Conservation (phyloP, 2,329 filamentous ascomycete species). For the Chaetomium globosum region DNA sequence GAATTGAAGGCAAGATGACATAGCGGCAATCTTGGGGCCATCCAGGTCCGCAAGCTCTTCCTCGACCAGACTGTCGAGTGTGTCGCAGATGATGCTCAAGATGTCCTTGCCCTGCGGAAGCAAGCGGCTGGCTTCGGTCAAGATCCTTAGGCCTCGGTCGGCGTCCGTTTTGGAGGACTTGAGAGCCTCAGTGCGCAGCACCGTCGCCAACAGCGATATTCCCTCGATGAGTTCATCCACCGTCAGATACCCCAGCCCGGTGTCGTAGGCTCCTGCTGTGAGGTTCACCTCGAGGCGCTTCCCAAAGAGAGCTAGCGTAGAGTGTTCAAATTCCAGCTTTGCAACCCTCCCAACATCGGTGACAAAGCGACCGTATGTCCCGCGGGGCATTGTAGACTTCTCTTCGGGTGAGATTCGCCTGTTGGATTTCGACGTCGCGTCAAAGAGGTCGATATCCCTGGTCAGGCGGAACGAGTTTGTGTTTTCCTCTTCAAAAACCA, state of each 20-base stretch:
- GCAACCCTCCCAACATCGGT: constrained; percentile 77
- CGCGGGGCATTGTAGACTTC: constrained; percentile 63
- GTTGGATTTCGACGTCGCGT: constrained; percentile 51
- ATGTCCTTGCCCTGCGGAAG: constrained; percentile 69
- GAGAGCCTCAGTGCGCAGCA: constrained; percentile 60
- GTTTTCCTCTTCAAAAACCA: constrained; percentile 83
- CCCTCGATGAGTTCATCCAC: constrained; percentile 70
- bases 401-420: constrained; percentile 51
- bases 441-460: constrained; percentile 66
- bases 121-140: constrained; percentile 61
- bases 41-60: constrained; percentile 60
- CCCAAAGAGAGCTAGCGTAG: constrained; percentile 76
- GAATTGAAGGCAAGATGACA: constrained; percentile 76
- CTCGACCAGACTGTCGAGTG: constrained; percentile 72
- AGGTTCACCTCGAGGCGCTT: constrained; percentile 72
- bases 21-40: constrained; percentile 65
- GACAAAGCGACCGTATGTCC: constrained; percentile 72
- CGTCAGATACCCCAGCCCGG: constrained; percentile 57
- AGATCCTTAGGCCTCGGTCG: constrained; percentile 50
- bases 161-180: constrained; percentile 40
- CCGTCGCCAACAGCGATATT: constrained; percentile 70
- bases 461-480: constrained; percentile 74
- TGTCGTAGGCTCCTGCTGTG: constrained; percentile 56
- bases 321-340: constrained; percentile 77
- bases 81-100: constrained; percentile 77